Conservation (phyloP, 768 basidiomycete genomes). For the Chalciporus sphaerocephalus region DNA sequence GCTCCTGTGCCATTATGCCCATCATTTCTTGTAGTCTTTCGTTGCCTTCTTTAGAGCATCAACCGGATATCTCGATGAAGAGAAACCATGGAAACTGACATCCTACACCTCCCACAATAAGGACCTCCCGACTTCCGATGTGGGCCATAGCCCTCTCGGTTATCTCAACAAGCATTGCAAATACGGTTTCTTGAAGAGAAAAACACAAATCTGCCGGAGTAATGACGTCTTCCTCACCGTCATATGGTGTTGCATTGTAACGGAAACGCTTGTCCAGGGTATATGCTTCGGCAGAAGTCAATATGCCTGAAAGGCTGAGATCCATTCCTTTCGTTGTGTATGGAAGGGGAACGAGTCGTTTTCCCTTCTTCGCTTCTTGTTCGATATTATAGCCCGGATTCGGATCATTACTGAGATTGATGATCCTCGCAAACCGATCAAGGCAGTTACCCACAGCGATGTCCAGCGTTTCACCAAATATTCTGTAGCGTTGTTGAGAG, state of each 20-base stretch:
- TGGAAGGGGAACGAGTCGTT: slow-evolving; percentile 75
- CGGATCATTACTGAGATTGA: slow-evolving; percentile 92
- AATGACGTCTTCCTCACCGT: slow-evolving; percentile 59
- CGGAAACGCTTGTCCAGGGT: slow-evolving; percentile 83
- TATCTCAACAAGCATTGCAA: slow-evolving; percentile 98
- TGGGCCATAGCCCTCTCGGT: slow-evolving; percentile 99
- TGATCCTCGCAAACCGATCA: slow-evolving; percentile 93
- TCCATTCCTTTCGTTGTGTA: slow-evolving; percentile 99
- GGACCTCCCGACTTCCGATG: slow-evolving; percentile 90
- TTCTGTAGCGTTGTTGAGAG: slow-evolving; percentile 93
- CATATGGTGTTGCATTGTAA: slow-evolving; percentile 36
- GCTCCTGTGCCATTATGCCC: slow-evolving; percentile 92
- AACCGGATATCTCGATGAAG: background rate
- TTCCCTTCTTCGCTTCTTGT: slow-evolving; percentile 88
- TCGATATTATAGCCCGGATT: slow-evolving; percentile 97
- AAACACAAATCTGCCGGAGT: slow-evolving; percentile 97
- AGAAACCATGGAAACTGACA: slow-evolving; percentile 53
- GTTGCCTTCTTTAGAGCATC: slow-evolving; percentile 58
- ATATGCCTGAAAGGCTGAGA: slow-evolving; percentile 88
- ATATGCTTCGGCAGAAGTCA: slow-evolving; percentile 84
- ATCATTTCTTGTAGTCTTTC: slow-evolving; percentile 96
- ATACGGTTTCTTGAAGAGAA: slow-evolving; percentile 94
- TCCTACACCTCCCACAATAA: slow-evolving; percentile 99
- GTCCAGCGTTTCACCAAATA: slow-evolving; percentile 97
- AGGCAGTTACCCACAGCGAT: slow-evolving; percentile 99